Base-by-base conservation (phyloP, 129 eudicot species). In the Dittrichia graveolens region DNA sequence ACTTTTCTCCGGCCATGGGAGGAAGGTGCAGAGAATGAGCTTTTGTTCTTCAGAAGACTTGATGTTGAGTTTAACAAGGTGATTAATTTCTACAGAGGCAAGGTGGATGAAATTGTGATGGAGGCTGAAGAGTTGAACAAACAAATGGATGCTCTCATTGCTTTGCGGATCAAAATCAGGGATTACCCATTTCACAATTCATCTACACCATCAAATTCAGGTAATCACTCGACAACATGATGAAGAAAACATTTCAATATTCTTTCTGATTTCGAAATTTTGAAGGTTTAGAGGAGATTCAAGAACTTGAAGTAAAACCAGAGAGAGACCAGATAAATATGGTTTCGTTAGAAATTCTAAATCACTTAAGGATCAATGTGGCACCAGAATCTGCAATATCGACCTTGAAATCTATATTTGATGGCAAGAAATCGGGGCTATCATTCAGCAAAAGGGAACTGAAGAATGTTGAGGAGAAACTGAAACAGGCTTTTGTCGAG, bases 131-230 rank as follows among this genome's bases (percentile, higher is more conserved):
- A 61, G 19, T 67, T 87, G 67, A 84, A 72, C 18, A 84, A 80
- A 49, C 89, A 87, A 75, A 84, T 84, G 89, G 85, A 87, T 77
- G 89, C 87, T 13, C 78, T 87, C 11, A 72, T 82, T 74, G 89
- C 87, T 73, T 79, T 87, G 58, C 57, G 83, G 41, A 6, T 84
- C 12, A 79, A 37, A 52, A 82, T 81, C 15, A 79, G 54, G 55
- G 56, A 80, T 43, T 89, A 85, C 3, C 11, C 14, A 48, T 46
- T 31, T 46, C 40, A 60, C 3, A 38, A 0, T 46, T 46, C 75
- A 2, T 57, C 69, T 68, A 3, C 62, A 39, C 18, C 69, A 6
- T 44, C 38, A 44, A 65, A 10, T 48, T 24, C 77, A 58, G 72
- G 74, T 71, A 55, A 31, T 8, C 41, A 48, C 15, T 64, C 19